These are phyloP conservation scores for Aspergillus texensis DNA, from an alignment of 2,329 filamentous ascomycete genomes.

Conservation along the genomic window DNA sequence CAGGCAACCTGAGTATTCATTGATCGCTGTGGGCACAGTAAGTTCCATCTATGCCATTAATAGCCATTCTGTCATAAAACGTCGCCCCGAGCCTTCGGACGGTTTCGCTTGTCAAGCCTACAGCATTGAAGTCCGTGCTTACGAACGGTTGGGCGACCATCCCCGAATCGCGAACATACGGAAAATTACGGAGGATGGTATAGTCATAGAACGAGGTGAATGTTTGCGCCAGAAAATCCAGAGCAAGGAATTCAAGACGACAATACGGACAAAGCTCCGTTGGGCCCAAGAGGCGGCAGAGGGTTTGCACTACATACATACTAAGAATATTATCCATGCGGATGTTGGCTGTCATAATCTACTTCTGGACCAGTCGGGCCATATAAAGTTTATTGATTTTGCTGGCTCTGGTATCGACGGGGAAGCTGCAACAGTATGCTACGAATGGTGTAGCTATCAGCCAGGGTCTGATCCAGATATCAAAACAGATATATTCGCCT, in stretches of 20 bases:
- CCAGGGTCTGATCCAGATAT: slow-evolving; percentile 11
- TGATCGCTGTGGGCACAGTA: slow-evolving; percentile 7
- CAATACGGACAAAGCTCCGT: slow-evolving; percentile 1
- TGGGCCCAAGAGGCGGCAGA: slow-evolving; percentile 19
- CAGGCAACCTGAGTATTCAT: neutral
- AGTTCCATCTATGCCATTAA: slow-evolving; percentile 3
- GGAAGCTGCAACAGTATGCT: slow-evolving; percentile 17
- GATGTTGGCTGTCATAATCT: slow-evolving; percentile 23
- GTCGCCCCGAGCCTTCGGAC: neutral
- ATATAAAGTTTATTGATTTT: slow-evolving; percentile 23
- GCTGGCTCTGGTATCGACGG: slow-evolving; percentile 22
- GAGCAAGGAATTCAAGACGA: neutral
- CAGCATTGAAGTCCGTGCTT: slow-evolving; percentile 7
- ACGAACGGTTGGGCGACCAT: slow-evolving; percentile 7
- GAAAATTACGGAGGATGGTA: neutral
- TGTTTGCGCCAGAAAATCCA: slow-evolving; percentile 4
- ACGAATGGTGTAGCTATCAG: slow-evolving; percentile 20
- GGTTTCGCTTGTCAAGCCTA: slow-evolving; percentile 6
- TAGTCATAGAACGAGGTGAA: slow-evolving; percentile 7
- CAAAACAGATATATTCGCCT: slow-evolving; percentile 23
- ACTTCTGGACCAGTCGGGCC: slow-evolving; percentile 14
- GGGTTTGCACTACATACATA: slow-evolving; percentile 19
- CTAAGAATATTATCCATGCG: slow-evolving; percentile 17
- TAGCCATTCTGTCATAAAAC: slow-evolving; percentile 7
- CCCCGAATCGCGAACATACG: slow-evolving; percentile 1